Evolutionary conservation across 345 rosid species (phyloP).

Genomic region (Eutrema japonicum): DNA sequence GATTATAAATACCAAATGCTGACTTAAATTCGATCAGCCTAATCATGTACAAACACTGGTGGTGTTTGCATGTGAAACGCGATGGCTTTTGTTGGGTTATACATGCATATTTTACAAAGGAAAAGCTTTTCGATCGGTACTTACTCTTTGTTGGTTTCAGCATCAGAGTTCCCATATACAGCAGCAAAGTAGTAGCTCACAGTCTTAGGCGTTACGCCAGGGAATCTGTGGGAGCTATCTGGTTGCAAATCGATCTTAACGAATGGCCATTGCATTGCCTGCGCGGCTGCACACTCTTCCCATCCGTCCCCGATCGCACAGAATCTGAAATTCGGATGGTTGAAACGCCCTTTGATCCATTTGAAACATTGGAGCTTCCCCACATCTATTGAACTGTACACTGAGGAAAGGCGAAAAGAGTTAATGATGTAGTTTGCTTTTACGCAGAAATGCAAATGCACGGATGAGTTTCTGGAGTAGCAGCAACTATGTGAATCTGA

Average conservation of each 20-base stretch:
- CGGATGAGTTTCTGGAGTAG: background rate
- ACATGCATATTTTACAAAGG: slow-evolving; percentile 29
- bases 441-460: slow-evolving; percentile 13
- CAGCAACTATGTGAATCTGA: slow-evolving; percentile 6
- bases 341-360: slow-evolving; percentile 70
- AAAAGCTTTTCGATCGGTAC: background rate
- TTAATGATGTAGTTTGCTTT: background rate
- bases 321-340: slow-evolving; percentile 54
- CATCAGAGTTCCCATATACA: slow-evolving; percentile 56
- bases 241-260: slow-evolving; percentile 75
- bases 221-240: slow-evolving; percentile 67
- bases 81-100: slow-evolving; percentile 7
- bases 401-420: slow-evolving; percentile 42
- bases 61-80: slow-evolving; percentile 17
- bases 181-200: slow-evolving; percentile 67
- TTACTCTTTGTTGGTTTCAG: slow-evolving; percentile 38
- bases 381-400: slow-evolving; percentile 83
- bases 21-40: background rate
- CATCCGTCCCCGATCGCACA: slow-evolving; percentile 88
- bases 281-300: slow-evolving; percentile 91
- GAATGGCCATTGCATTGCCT: slow-evolving; percentile 86
- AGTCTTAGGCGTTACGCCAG: slow-evolving; percentile 74
- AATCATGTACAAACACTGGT: slow-evolving; percentile 16
- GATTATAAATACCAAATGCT: slow-evolving; percentile 16
- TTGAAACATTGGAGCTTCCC: slow-evolving; percentile 77